phyloP scores from a whole-genome alignment of 1,139 yeast genomes.

The Kluyveromyces marxianus region DNA sequence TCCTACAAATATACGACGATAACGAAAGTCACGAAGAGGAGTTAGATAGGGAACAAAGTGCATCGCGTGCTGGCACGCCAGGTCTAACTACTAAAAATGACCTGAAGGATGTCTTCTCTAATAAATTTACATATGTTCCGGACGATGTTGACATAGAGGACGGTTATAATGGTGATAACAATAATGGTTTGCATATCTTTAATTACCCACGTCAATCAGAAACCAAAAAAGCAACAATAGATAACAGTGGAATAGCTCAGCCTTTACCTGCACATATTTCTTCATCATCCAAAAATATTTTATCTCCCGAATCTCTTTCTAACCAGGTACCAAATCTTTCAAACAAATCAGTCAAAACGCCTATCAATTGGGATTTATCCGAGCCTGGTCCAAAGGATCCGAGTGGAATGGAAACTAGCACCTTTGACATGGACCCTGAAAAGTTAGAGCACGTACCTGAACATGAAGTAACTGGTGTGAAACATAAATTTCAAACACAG shows the following conservation, averaged over 20 bases:
- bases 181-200: conserved; percentile 14
- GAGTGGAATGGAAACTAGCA: no score
- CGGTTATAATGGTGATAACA: conserved; percentile 23
- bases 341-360: no score
- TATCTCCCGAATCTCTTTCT: no score
- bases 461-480: conserved; percentile 19
- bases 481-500: conserved; percentile 46
- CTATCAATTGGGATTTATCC: no score
- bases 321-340: no score
- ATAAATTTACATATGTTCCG: conserved; percentile 15
- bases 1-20: conserved; percentile 7
- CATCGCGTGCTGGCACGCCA: conserved; percentile 1
- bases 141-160: conserved; percentile 27
- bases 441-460: neutral
- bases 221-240: no score
- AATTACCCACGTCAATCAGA: neutral
- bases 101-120: conserved; percentile 6
- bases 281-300: no score
- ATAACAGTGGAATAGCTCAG: neutral
- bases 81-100: conserved; percentile 6
- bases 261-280: neutral
- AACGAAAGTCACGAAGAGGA: neutral
- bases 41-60: neutral
- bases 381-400: no score
- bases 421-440: neutral